phyloP scores from a whole-genome alignment of 164 flowering plant species.

The Magnolia changhungtana region DNA sequence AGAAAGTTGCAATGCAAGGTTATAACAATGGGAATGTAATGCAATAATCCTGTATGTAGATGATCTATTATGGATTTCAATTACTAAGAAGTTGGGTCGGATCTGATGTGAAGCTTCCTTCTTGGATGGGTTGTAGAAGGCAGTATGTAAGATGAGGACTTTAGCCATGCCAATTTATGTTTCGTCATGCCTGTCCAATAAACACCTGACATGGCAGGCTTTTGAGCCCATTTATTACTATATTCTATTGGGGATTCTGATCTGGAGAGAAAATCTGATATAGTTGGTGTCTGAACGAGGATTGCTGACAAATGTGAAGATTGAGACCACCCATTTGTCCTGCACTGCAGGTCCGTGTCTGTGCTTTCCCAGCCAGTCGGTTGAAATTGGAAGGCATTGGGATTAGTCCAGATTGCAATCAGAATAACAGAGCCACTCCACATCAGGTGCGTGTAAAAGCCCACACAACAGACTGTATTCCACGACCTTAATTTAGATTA shows the following conservation, averaged over 20 bases:
- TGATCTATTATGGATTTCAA: too few relatives aligned
- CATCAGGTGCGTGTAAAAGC: constrained; percentile 44
- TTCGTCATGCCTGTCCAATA: too few relatives aligned
- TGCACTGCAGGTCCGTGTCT: constrained; percentile 64
- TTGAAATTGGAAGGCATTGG: constrained; percentile 75
- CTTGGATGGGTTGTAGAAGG: neutral
- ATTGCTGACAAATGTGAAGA: neutral
- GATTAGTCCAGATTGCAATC: constrained; percentile 93
- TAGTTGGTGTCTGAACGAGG: neutral
- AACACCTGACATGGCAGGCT: too few relatives aligned
- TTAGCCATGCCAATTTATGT: too few relatives aligned
- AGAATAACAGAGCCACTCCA: constrained; percentile 61
- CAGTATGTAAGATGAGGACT: neutral
- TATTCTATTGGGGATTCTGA: neutral
- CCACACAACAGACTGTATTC: neutral
- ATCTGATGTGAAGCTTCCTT: neutral
- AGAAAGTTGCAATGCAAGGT: too few relatives aligned
- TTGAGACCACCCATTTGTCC: neutral
- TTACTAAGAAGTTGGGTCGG: neutral
- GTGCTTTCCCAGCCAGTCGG: constrained; percentile 85
- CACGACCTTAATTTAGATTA: neutral
- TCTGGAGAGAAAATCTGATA: neutral
- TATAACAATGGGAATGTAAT: too few relatives aligned
- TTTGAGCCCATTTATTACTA: too few relatives aligned
- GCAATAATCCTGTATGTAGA: too few relatives aligned